Base-by-base conservation (phyloP, 2,329 filamentous ascomycete genomes). In the Proliferodiscus dingleyae region DNA sequence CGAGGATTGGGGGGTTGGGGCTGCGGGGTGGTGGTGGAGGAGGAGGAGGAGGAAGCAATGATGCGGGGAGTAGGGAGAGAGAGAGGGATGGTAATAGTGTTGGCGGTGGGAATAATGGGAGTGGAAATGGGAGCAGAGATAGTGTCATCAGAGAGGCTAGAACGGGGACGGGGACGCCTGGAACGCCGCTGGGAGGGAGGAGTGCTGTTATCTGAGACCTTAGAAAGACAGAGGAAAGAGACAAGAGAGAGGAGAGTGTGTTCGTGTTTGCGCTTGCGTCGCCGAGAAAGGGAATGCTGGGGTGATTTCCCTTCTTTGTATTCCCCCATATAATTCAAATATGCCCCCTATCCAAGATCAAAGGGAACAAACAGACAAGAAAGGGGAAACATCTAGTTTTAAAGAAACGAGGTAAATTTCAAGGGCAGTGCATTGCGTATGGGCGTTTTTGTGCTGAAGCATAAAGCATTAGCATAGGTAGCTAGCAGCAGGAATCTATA, bases 1-100 rank as follows among this genome's bases (percentile, higher is more conserved):
- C 85, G 50, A 77, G 90, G 23, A 93, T 96, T 57, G 88, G 89
- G 52, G 89, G 87, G 61, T 69, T 94, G 26, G 65, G 61, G 50
- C 41, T 64, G 5, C 59, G 66, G 18, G 58, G 60, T 38, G 37
- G 23, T 11, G 28, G 34, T 45, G 44, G 42, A 37, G 41, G 37
- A 18, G n/a, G n/a, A 34, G 32, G 16, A 30, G 28, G 19, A 11
- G 49, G 51, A n/a, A n/a, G n/a, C n/a, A n/a, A n/a, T n/a, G n/a
- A n/a, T 2, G 49, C 51, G 18, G 51, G 51, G 1, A 46, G 50
- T 41, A 49, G 51, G 18, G 37, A 41, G 18, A 29, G 48, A n/a
- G 33, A 24, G 4, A 43, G 45, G 37, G 37, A 15, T n/a, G n/a
- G n/a, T n/a, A n/a, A n/a, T n/a, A n/a, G n/a, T n/a, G 22, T 37